Evolutionary conservation across 108 stramenopile genomes (phyloP).

Genomic region (Schizochytrium sp.): DNA sequence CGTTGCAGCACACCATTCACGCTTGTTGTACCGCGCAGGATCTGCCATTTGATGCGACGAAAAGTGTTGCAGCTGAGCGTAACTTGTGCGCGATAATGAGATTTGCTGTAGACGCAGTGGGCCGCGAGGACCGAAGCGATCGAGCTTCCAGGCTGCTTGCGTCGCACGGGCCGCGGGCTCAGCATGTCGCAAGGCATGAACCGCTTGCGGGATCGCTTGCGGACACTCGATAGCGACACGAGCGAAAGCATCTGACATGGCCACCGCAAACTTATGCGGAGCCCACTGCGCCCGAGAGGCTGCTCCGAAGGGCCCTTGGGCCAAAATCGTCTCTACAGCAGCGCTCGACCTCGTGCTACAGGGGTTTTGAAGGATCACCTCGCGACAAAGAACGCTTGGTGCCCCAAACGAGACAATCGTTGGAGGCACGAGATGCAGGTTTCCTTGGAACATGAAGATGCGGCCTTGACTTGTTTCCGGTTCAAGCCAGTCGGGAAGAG

Average conservation of each 20-base stretch:
- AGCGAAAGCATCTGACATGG: not conserved
- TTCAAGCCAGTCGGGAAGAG: not conserved
- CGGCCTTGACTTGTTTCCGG: not conserved
- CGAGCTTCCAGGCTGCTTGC: not conserved
- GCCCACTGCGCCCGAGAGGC: not conserved
- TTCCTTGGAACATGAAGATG: not conserved
- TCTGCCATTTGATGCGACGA: not conserved
- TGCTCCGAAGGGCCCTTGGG: not conserved
- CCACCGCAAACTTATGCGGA: not conserved
- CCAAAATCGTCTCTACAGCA: not conserved
- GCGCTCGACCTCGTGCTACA: not conserved
- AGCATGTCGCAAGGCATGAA: not conserved
- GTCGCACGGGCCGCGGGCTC: not conserved
- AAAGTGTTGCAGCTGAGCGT: not conserved
- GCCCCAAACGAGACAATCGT: not conserved
- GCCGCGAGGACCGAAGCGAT: not conserved
- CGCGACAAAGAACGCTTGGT: not conserved
- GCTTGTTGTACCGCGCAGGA: not conserved
- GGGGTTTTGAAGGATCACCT: not conserved
- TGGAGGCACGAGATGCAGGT: not conserved
- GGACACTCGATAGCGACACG: not conserved
- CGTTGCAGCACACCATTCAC: not conserved
- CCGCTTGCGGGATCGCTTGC: not conserved
- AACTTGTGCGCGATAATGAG: not conserved
- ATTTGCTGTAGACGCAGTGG: not conserved